Percentiles rank a stretch among this genome's conserved stretches.
Conservation (phyloP, 192 early-diverging fungal species). For the Backusella psychrophila region DNA sequence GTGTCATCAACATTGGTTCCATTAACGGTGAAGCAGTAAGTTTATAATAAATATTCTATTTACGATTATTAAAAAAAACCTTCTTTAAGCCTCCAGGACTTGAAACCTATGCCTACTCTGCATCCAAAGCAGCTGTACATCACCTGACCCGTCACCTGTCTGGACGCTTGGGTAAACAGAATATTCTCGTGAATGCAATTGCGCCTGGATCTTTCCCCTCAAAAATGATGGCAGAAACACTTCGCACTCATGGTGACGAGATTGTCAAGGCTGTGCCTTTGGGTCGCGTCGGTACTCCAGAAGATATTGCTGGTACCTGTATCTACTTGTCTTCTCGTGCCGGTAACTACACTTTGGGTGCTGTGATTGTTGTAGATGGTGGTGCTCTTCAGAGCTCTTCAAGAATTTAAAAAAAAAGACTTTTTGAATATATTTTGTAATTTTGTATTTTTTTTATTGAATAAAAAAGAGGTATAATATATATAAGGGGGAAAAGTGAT, state of each 20-base stretch:
- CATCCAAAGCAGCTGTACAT: slow-evolving; percentile 79
- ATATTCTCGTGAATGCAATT: slow-evolving; percentile 66
- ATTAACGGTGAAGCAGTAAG: slow-evolving; percentile 48
- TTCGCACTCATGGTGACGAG: slow-evolving; percentile 46
- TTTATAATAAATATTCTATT: neutral
- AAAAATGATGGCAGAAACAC: slow-evolving; percentile 72
- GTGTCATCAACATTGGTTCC: slow-evolving; percentile 85
- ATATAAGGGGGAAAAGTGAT: neutral
- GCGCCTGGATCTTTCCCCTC: slow-evolving; percentile 73
- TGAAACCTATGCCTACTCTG: slow-evolving; percentile 71
- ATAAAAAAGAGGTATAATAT: neutral
- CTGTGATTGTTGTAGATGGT: slow-evolving; percentile 31
- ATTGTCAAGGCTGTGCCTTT: slow-evolving; percentile 61
- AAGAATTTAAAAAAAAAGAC: slow-evolving; percentile 15
- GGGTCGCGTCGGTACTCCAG: slow-evolving; percentile 74
- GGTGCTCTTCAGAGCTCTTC: slow-evolving; percentile 21
- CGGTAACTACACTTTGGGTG: slow-evolving; percentile 59
- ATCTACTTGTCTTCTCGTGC: slow-evolving; percentile 81
- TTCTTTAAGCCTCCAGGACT: slow-evolving; percentile 17
- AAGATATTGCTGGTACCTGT: slow-evolving; percentile 85
- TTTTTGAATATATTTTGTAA: neutral
- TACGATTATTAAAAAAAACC: neutral
- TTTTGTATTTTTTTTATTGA: neutral
- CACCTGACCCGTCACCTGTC: slow-evolving; percentile 70
- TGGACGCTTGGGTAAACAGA: slow-evolving; percentile 48